Conservation (phyloP, 495 filamentous ascomycete genomes). For the Xylaria longipes region DNA sequence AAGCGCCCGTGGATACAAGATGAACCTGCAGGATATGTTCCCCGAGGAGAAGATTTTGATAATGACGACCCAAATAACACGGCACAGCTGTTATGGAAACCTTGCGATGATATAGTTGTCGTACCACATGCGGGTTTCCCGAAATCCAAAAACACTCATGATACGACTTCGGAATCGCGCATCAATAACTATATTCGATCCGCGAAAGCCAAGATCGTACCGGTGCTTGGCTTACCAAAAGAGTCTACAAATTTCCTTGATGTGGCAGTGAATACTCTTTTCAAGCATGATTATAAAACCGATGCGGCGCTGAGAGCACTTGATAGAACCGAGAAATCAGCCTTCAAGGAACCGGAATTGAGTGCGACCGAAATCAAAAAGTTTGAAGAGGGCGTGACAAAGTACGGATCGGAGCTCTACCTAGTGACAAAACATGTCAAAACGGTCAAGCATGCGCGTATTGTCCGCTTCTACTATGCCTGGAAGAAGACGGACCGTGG, state of each 20-base stretch:
- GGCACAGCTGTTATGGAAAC: slow-evolving; percentile 64
- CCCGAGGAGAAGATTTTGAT: slow-evolving; percentile 76
- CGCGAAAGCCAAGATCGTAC: slow-evolving; percentile 64
- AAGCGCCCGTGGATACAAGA: slow-evolving; percentile 92
- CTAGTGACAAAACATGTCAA: slow-evolving; percentile 85
- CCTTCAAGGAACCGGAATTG: slow-evolving; percentile 85
- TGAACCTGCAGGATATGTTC: slow-evolving; percentile 83
- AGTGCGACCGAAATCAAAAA: slow-evolving; percentile 78
- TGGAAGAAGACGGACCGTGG: slow-evolving; percentile 96
- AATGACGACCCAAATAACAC: slow-evolving; percentile 54
- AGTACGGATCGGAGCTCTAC: slow-evolving; percentile 89
- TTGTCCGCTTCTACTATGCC: slow-evolving; percentile 93
- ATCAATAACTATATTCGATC: slow-evolving; percentile 78
- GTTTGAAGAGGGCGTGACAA: slow-evolving; percentile 91
- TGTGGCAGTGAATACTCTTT: slow-evolving; percentile 79
- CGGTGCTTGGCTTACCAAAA: slow-evolving; percentile 67
- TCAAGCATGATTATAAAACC: slow-evolving; percentile 70
- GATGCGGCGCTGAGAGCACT: slow-evolving; percentile 77
- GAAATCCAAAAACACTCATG: slow-evolving; percentile 49
- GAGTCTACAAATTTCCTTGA: slow-evolving; percentile 87
- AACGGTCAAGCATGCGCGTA: slow-evolving; percentile 73
- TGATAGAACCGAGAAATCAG: slow-evolving; percentile 68
- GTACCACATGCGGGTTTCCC: slow-evolving; percentile 24
- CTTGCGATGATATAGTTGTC: slow-evolving; percentile 37
- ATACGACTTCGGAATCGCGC: slow-evolving; percentile 49